Evolutionary conservation across 148 eudicot genomes (phyloP).

Genomic region (Nepenthes gracilis): DNA sequence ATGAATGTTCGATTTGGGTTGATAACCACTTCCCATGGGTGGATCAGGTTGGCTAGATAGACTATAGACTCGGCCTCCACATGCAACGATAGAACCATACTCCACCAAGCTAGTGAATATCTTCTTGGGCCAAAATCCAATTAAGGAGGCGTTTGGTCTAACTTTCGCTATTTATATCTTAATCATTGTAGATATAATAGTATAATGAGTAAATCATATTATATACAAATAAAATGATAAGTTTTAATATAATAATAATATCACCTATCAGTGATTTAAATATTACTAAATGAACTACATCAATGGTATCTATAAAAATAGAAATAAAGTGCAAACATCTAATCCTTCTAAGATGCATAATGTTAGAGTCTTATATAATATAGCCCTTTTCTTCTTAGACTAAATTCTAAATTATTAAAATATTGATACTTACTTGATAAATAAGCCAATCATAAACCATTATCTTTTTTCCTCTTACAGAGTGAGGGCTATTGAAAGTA

Average conservation of each 20-base stretch:
- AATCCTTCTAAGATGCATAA: too few relatives aligned
- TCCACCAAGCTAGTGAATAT: background rate
- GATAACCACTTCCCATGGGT: background rate
- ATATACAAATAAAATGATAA: background rate
- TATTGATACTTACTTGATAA: background rate
- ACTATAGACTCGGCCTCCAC: conserved; percentile 2
- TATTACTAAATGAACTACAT: too few relatives aligned
- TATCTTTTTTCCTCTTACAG: background rate
- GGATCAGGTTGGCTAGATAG: background rate
- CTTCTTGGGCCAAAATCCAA: conserved; percentile 6
- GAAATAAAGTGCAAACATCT: too few relatives aligned
- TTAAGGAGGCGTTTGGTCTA: background rate
- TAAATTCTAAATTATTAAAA: too few relatives aligned
- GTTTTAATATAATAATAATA: too few relatives aligned
- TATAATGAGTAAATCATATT: too few relatives aligned
- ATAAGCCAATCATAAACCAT: background rate
- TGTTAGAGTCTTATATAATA: too few relatives aligned
- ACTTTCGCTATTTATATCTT: background rate
- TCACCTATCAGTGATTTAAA: too few relatives aligned
- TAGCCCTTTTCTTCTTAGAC: too few relatives aligned
- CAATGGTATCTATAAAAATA: too few relatives aligned
- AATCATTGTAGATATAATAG: background rate
- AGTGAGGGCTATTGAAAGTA: too few relatives aligned
- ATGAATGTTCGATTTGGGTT: background rate
- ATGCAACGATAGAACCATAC: background rate